A percentile compares a stretch with the other conserved stretches of the same genome.
Conservation (phyloP, 352 stramenopile species). For the Globisporangium heterothallicum region DNA sequence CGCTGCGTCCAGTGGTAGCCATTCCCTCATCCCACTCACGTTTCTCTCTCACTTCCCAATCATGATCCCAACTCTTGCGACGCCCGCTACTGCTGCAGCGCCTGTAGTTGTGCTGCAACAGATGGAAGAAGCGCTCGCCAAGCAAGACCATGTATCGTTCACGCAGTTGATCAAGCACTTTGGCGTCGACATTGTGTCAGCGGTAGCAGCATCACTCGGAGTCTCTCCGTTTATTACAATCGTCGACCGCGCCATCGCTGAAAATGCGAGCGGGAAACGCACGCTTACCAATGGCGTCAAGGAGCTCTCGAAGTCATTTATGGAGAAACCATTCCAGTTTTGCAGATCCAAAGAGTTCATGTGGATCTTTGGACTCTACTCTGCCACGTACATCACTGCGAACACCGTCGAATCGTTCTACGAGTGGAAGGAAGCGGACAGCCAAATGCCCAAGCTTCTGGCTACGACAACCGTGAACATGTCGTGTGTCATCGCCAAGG, state of each 20-base stretch:
- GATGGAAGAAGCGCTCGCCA: constrained; percentile 17
- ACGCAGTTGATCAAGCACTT: constrained; percentile 28
- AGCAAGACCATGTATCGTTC: constrained; percentile 17
- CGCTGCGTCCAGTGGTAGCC: not conserved
- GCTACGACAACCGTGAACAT: constrained; percentile 87
- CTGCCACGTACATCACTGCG: constrained; percentile 80
- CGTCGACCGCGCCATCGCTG: constrained; percentile 84
- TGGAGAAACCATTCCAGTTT: constrained; percentile 72
- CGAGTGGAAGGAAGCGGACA: constrained; percentile 61
- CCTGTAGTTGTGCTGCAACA: constrained; percentile 17
- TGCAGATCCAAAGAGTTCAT: constrained; percentile 79
- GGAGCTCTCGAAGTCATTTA: constrained; percentile 50
- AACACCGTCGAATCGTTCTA: constrained; percentile 86
- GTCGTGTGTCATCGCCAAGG: constrained; percentile 86
- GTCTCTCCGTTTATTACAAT: constrained; percentile 85
- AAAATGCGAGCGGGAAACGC: constrained; percentile 75
- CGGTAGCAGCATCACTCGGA: constrained; percentile 50
- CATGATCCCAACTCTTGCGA: constrained; percentile 18
- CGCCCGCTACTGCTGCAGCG: constrained; percentile 11
- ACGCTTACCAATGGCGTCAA: constrained; percentile 63
- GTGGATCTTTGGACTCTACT: constrained; percentile 87
- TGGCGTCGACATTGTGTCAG: constrained; percentile 43
- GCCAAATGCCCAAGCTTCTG: constrained; percentile 84
- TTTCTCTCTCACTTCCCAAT: constrained; percentile 8
- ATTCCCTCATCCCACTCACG: no score